These are phyloP conservation scores for Ensete ventricosum DNA, from an alignment of 176 grass and related monocot species.

Conservation along the genomic window DNA sequence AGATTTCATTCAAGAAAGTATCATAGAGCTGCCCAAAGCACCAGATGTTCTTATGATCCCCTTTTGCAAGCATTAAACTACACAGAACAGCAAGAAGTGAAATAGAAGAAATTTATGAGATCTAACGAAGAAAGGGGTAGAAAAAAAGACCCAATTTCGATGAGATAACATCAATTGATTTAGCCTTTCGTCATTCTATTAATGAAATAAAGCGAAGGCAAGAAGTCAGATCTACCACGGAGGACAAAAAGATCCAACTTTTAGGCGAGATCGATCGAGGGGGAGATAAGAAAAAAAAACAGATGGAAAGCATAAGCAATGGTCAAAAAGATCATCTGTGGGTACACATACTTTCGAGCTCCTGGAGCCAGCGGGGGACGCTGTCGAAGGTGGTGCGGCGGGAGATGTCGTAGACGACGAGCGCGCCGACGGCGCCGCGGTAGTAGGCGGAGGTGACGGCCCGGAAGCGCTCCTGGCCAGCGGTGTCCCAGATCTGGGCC, in stretches of 20 bases:
- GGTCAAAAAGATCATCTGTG: not conserved
- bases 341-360: slow-evolving; percentile 3
- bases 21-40: not conserved
- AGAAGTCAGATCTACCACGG: not conserved
- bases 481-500: slow-evolving; percentile 45
- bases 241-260: not conserved
- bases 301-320: not conserved
- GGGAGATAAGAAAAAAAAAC: not conserved
- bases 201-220: not conserved
- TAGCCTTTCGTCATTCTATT: not conserved
- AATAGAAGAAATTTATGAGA: not conserved
- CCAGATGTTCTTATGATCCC: too few species aligned
- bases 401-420: slow-evolving; percentile 13
- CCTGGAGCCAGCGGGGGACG: slow-evolving; percentile 11
- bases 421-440: slow-evolving; percentile 7
- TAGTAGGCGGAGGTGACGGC: slow-evolving; percentile 14
- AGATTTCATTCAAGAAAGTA: not conserved
- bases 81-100: not conserved
- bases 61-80: not conserved
- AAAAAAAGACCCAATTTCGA: not conserved
- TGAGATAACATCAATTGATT: not conserved
- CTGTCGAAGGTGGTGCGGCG: slow-evolving; percentile 14
- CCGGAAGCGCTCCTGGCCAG: slow-evolving; percentile 28
- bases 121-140: not conserved
- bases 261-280: not conserved